phyloP scores from a whole-genome alignment of 345 rosid species.

The Linum lewisii region DNA sequence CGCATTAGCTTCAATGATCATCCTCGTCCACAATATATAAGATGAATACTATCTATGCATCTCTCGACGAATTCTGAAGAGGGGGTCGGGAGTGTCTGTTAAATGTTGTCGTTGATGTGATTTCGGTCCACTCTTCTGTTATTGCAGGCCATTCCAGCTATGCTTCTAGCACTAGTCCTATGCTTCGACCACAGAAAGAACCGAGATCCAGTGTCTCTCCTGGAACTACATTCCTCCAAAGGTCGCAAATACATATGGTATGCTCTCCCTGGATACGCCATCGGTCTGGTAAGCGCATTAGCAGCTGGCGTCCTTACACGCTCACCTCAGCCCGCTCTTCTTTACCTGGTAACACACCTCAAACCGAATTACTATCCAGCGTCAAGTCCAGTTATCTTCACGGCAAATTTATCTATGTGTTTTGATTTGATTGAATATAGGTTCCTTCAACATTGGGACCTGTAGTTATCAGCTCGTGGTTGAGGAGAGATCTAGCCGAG shows the following conservation, averaged over 20 bases:
- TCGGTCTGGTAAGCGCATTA: slow-evolving; percentile 68
- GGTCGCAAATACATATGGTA: slow-evolving; percentile 85
- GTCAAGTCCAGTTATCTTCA: background rate
- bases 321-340: slow-evolving; percentile 90
- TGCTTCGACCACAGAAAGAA: slow-evolving; percentile 83
- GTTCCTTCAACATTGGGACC: slow-evolving; percentile 95
- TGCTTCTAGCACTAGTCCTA: slow-evolving; percentile 83
- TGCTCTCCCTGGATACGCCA: slow-evolving; percentile 83
- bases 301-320: slow-evolving; percentile 79
- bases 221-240: slow-evolving; percentile 55
- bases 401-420: background rate
- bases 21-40: too few species aligned
- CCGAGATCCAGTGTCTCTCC: slow-evolving; percentile 58
- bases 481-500: slow-evolving; percentile 66
- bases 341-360: slow-evolving; percentile 59
- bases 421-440: slow-evolving; percentile 21
- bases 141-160: slow-evolving; percentile 87
- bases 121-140: background rate
- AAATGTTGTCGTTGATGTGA: background rate
- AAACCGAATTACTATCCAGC: background rate
- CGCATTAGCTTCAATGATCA: too few species aligned
- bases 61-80: too few species aligned
- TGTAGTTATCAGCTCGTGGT: slow-evolving; percentile 64
- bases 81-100: background rate
- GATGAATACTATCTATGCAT: too few species aligned